Base-by-base conservation (phyloP, 768 basidiomycete species). In the Pholiota conissans region DNA sequence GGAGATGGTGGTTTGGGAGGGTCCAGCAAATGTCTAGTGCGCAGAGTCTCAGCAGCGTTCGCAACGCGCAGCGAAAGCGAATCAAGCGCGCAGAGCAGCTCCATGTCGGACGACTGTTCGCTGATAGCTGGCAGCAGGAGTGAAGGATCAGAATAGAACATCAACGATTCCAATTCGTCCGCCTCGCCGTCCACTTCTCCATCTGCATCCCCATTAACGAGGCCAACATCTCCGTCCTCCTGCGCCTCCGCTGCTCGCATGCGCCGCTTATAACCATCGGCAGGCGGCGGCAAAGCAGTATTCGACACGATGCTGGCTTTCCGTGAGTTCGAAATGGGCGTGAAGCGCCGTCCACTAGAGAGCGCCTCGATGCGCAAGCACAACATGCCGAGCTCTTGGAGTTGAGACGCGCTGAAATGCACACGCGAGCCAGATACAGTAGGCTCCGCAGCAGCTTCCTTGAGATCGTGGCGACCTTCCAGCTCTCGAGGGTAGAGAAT, bases 401-500 rank as follows among this genome's bases (percentile, higher is more conserved):
- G 85, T 69, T 93, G 89, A n/a, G 80, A 80, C 14, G 90, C 78
- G 59, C 79, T 85, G 75, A 88, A 87, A 60, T 82, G 84, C n/a
- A 86, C 95, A 85, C 35, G 61, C 20, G 81, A 83, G 13, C 74
- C 74, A 0, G 78, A 76, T 13, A 74, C 69, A 1, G 72, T 66
- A 1, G 70, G 65, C n/a, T 71, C 70, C 5, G 69, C 51, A 66
- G 71, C 55, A 5, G 61, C 65, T 47, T 78, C 71, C 55, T 81
- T 77, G 50, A 89, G 67, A 54, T 86, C 81, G 58, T 88, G 81
- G 28, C 96, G 85, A 5, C 85, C 87, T 40, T 83, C 81, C 35
- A 98, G 76, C 3, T 83, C 81, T 22, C 71, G 76, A 0, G 96
- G 93, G 70, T 93, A 98, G 48, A 98, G 79, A 20, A 88, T 70